Evolutionary conservation across 2,329 filamentous ascomycete genomes (phyloP), one percentile per base, ranked within the genome.

Genomic region (Sclerotinia sclerotiorum): DNA sequence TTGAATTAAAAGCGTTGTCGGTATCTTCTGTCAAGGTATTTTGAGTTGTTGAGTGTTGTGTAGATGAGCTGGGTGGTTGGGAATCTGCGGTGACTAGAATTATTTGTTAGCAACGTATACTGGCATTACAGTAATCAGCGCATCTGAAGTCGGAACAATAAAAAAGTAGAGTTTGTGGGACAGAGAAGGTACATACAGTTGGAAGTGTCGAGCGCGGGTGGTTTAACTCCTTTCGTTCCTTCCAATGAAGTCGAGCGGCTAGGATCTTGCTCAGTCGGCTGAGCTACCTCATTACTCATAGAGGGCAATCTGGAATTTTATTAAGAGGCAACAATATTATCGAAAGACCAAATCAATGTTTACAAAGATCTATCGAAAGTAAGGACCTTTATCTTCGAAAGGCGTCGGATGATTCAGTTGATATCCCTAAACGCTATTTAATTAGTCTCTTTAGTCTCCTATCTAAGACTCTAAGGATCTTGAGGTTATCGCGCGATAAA

Each of bases 251-350:
- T 70, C 69, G 76, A 75, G 69, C 74, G 75, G 70, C 69, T 74
- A 70, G 72, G 72, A 71, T 76, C 72, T 72, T 75, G 75, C 76
- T 78, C 77, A 70, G 76, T 77, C 70, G 74, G 74, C 70, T 75
- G 73, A 70, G 73, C 73, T 69, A 76, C 72, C 72, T 78, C 77
- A 77, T 77, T 77, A 78, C 77, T 78, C 77, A 78, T 78, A 69
- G 76, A 78, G 75, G 77, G 76, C 76, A 73, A 76, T 74, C 67
- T 68, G 64, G 60, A 68, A 70, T 67, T 71, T 66, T 46, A 42
- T 63, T 51, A 51, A 42, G 24, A 48, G 55, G 69, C 69, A 69
- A 61, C 70, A 63, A 39, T 55, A n/a, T 61, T 27, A 49, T 51
- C 61, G 57, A 67, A 63, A 48, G 70, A 62, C 57, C 61, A 27